phyloP scores from a whole-genome alignment of 1,139 yeast species.

The Barnettozyma hawaiiensis region DNA sequence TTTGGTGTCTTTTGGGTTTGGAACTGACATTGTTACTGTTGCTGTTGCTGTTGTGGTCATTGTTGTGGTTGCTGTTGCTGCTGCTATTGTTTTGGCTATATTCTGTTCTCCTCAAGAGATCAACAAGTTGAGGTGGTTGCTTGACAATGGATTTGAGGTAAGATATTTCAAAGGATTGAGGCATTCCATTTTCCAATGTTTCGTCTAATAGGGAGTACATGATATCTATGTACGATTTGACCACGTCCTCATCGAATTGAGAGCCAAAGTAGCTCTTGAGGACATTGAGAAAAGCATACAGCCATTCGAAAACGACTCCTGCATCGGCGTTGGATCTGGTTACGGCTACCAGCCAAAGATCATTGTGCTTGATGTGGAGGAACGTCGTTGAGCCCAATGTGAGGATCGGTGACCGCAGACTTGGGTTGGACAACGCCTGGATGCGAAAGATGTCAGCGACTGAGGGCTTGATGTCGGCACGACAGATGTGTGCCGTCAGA shows the following conservation, averaged over 20 bases:
- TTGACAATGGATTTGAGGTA: constrained; percentile 36
- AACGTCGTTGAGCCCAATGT: constrained; percentile 93
- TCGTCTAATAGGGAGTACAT: constrained; percentile 79
- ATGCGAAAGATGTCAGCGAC: constrained; percentile 88
- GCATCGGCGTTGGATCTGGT: constrained; percentile 87
- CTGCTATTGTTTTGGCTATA: not conserved
- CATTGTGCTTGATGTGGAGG: constrained; percentile 65
- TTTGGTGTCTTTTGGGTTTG: not conserved
- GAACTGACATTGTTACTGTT: not conserved
- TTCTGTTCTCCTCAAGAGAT: constrained; percentile 1
- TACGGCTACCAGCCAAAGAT: constrained; percentile 79
- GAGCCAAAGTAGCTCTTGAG: constrained; percentile 32
- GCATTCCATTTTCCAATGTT: constrained; percentile 75
- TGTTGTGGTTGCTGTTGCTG: not conserved
- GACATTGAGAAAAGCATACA: constrained; percentile 54
- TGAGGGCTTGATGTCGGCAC: constrained; percentile 63
- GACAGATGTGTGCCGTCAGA: constrained; percentile 68
- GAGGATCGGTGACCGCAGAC: constrained; percentile 70
- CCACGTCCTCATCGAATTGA: constrained; percentile 37
- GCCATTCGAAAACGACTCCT: constrained; percentile 70
- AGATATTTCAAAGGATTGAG: constrained; percentile 60
- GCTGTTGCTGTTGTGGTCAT: constrained; percentile 1
- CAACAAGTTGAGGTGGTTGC: constrained; percentile 9
- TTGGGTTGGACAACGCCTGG: constrained; percentile 70
- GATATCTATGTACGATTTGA: constrained; percentile 57